These are phyloP conservation scores for Aspergillus thermomutatus DNA, from an alignment of 2,329 filamentous ascomycete genomes.

Conservation along the genomic window DNA sequence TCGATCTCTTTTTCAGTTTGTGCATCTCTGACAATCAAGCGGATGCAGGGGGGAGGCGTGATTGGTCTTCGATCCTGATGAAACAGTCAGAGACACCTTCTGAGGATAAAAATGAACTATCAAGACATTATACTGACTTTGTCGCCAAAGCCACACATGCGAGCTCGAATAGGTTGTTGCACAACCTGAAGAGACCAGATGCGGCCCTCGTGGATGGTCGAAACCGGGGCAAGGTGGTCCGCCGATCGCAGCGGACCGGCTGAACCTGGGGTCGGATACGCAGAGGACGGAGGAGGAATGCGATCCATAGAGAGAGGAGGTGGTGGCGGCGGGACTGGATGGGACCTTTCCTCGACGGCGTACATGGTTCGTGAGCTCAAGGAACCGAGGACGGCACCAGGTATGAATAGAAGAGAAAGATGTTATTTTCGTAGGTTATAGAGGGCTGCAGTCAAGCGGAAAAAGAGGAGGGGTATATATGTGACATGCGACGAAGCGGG, in stretches of 20 bases:
- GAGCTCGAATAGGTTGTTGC: slow-evolving; percentile 87
- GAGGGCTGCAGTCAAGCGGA: slow-evolving; percentile 3
- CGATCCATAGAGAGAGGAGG: slow-evolving; percentile 41
- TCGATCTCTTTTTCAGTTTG: slow-evolving; percentile 76
- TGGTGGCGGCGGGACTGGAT: slow-evolving; percentile 32
- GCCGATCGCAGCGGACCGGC: slow-evolving; percentile 28
- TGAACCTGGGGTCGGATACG: slow-evolving; percentile 35
- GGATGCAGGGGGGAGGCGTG: slow-evolving; percentile 89
- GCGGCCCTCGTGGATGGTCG: slow-evolving; percentile 41
- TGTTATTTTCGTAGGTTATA: slow-evolving; percentile 1
- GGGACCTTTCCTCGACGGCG: slow-evolving; percentile 35
- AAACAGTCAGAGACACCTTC: background rate
- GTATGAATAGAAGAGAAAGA: slow-evolving; percentile 6
- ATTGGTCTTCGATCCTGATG: slow-evolving; percentile 85
- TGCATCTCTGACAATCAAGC: slow-evolving; percentile 73
- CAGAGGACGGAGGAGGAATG: slow-evolving; percentile 33
- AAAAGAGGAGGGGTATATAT: slow-evolving; percentile 5
- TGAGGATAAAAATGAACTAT: background rate
- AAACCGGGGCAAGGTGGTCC: slow-evolving; percentile 38
- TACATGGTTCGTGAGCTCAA: slow-evolving; percentile 34
- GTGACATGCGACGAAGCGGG: slow-evolving; percentile 22
- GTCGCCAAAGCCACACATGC: slow-evolving; percentile 99
- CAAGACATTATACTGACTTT: slow-evolving; percentile 60
- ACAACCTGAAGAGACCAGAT: slow-evolving; percentile 68
- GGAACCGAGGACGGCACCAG: slow-evolving; percentile 21